Percentiles rank a stretch among this genome's conserved stretches.
Conservation (phyloP, 768 basidiomycete genomes). For the Hypsizygus marmoreus region DNA sequence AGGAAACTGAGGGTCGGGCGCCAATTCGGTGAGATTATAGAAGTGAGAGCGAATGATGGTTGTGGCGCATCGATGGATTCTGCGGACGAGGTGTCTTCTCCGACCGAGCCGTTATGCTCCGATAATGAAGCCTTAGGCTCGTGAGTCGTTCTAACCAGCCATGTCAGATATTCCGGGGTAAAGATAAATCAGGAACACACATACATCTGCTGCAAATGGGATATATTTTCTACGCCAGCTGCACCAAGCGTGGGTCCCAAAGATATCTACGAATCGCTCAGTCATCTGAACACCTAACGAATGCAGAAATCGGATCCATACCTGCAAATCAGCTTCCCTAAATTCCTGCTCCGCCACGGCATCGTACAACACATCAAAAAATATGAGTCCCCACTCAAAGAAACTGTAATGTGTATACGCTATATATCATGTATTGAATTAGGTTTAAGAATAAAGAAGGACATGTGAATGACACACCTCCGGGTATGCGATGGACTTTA, state of each 20-base stretch:
- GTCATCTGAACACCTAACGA: background rate
- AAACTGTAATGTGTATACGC: conserved; percentile 87
- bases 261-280: conserved; percentile 24
- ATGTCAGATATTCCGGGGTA: no score
- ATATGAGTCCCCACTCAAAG: conserved; percentile 85
- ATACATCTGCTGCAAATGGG: background rate
- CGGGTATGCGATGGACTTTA: conserved; percentile 76
- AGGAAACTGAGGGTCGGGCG: conserved; percentile 30
- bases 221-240: conserved; percentile 4
- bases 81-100: background rate
- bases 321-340: conserved; percentile 52
- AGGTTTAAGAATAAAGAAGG: background rate
- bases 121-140: background rate
- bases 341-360: conserved; percentile 67
- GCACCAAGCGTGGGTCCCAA: conserved; percentile 17
- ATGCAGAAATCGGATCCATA: conserved; percentile 25
- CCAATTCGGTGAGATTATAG: conserved; percentile 17
- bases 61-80: no score
- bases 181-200: no score
- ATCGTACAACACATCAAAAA: conserved; percentile 74
- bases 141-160: no score
- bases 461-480: conserved; percentile 50
- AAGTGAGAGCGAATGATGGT: background rate
- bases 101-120: background rate
- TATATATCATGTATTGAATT: conserved; percentile 29